Conservation (phyloP, 2,329 filamentous ascomycete genomes). For the Bretziella fagacearum region DNA sequence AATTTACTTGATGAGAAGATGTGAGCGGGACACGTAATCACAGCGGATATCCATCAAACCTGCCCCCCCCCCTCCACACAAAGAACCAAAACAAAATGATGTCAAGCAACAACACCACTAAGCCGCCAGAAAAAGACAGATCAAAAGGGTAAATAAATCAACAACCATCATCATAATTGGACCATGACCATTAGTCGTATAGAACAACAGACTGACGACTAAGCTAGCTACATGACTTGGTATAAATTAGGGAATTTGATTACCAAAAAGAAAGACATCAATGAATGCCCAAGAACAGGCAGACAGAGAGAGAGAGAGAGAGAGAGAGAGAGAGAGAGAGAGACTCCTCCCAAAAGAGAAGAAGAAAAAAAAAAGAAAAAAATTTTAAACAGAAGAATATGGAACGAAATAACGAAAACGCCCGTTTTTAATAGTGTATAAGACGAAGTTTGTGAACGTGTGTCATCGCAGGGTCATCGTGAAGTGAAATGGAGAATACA, state of each 20-base stretch:
- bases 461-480: slow-evolving; percentile 5
- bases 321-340: no score
- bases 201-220: neutral
- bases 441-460: neutral
- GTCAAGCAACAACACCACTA: no score
- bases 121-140: no score
- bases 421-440: slow-evolving; percentile 8
- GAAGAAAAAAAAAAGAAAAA: slow-evolving; percentile 16
- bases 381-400: slow-evolving; percentile 12
- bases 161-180: neutral
- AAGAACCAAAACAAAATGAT: slow-evolving; percentile 7
- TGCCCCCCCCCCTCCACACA: slow-evolving; percentile 6
- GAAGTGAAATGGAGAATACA: slow-evolving; percentile 6
- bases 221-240: neutral
- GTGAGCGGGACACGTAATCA: slow-evolving; percentile 15
- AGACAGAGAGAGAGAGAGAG: no score
- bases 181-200: no score
- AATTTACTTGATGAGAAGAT: neutral
- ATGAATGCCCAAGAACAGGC: no score
- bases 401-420: slow-evolving; percentile 9
- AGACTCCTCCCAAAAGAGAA: no score
- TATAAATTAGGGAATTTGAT: no score
- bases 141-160: no score
- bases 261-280: no score
- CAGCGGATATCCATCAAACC: slow-evolving; percentile 13